phyloP scores from a whole-genome alignment of 192 early-diverging fungal species.

The Podila horticola region DNA sequence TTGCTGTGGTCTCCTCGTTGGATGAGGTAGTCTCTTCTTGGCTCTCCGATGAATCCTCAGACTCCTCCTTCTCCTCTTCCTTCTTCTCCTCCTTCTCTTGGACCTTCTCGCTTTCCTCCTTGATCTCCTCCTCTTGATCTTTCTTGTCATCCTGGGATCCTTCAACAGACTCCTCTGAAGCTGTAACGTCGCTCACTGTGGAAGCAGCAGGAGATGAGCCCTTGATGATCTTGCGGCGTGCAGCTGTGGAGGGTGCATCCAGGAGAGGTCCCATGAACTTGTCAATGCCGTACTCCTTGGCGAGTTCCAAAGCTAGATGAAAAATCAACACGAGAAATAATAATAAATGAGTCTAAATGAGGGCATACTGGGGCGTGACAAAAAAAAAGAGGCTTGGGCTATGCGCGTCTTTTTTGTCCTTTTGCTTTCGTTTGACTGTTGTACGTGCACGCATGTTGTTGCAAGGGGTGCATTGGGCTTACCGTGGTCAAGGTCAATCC shows the following conservation, averaged over 20 bases:
- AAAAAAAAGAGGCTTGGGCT: background rate
- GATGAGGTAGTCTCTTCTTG: no score
- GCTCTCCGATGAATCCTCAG: no score
- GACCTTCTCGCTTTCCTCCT: background rate
- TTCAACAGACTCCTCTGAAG: slow-evolving; percentile 5
- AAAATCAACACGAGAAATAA: background rate
- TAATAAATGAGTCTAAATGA: background rate
- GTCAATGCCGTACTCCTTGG: slow-evolving; percentile 27
- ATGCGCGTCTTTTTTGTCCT: background rate
- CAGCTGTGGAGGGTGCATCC: slow-evolving; percentile 16
- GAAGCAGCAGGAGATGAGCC: slow-evolving; percentile 1
- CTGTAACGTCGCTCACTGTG: background rate
- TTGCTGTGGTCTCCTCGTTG: background rate
- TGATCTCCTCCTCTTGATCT: background rate
- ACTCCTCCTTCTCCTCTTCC: background rate
- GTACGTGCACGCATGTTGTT: background rate
- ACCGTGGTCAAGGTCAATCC: background rate
- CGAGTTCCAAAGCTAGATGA: slow-evolving; percentile 19
- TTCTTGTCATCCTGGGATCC: slow-evolving; percentile 8
- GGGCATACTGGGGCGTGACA: background rate
- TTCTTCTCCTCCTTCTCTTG: background rate
- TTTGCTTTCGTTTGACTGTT: background rate
- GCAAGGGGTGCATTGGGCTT: background rate
- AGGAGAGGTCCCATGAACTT: slow-evolving; percentile 28
- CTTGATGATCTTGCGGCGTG: slow-evolving; percentile 21